Base-by-base conservation (phyloP, 768 basidiomycete genomes). In the Auriscalpium orientale region DNA sequence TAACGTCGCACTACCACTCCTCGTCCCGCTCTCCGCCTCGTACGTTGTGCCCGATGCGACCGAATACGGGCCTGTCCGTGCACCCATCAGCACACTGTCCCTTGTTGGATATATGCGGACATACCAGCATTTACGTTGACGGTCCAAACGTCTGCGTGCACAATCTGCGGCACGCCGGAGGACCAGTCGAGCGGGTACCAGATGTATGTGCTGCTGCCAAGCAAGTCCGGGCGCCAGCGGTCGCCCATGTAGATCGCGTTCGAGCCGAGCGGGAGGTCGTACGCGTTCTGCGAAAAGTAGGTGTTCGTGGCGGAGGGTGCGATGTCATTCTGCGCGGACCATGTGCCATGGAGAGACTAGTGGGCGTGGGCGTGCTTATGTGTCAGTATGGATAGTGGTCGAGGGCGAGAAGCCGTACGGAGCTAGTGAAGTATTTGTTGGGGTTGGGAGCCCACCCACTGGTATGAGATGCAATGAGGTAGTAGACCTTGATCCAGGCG, bases 231-330 rank as follows among this genome's bases (percentile, higher is more conserved):
- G 13, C 79, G 68, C 83, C 82, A 85, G 50, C 83, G 78, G 65
- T 85, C 83, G 45, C 83, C 82, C 79, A 83, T 82, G 61, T 83
- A 85, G 51, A 85, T 75, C 2, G 74, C 76, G 51, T 74, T 77
- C 5, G 68, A 68, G 8, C 75, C 79, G 33, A 83, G 66, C 13
- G 74, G 71, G 47, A 83, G 65, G 63, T 83, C 80, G 61, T 71
- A 83, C 4, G 76, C 71, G 65, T 83, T 85, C 68, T 84, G 83
- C 20, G 81, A 83, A 66, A 77, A 83, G 64, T 80, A 85, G 6
- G 82, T 85, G 38, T 76, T 70, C 36, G 74, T 75, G 35, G 74
- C 67, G 55, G 70, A 55, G 2, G 81, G 77, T 6, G 81, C 79
- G 54, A 84, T 78, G 64, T 85, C 82, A 6, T 72, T 72, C 66